Conservation (phyloP, 805 yeast species). For the Candida sanyiensis region DNA sequence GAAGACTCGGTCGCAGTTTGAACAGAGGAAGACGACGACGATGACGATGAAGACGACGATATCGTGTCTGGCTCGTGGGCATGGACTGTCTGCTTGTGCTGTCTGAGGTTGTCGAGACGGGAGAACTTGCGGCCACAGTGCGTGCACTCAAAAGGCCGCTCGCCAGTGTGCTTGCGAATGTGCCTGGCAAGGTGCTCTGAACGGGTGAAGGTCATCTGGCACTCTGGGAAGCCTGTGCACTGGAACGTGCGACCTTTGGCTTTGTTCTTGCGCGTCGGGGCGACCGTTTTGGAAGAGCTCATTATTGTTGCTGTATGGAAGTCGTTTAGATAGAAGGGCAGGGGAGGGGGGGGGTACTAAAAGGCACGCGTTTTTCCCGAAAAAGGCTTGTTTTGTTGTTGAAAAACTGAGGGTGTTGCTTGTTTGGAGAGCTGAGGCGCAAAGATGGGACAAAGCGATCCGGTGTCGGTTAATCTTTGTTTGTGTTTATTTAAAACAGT, state of each 20-base stretch:
- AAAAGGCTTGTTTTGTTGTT: no score
- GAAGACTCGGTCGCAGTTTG: conserved; percentile 6
- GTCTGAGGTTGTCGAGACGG: conserved; percentile 81
- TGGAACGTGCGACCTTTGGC: conserved; percentile 66
- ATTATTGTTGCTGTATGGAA: neutral
- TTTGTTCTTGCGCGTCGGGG: conserved; percentile 28
- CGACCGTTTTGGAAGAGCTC: neutral
- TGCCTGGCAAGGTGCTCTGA: conserved; percentile 92
- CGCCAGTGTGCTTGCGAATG: conserved; percentile 91
- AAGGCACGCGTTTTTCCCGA: no score
- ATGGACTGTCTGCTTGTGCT: conserved; percentile 85
- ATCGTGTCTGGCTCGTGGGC: conserved; percentile 28
- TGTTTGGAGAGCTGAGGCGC: no score
- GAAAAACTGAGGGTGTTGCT: no score
- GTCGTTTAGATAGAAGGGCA: no score
- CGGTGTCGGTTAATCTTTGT: no score
- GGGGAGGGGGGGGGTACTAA: no score
- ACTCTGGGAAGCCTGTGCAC: conserved; percentile 81
- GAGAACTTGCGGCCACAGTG: conserved; percentile 71
- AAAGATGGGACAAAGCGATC: no score
- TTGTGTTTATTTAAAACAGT: no score
- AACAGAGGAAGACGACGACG: no score
- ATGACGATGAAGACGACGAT: no score
- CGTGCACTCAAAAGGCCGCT: conserved; percentile 84
- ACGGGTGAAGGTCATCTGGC: conserved; percentile 83